A percentile compares a stretch with the other conserved stretches of the same genome.
These are phyloP conservation scores for Dalbergia cultrata DNA, from an alignment of 306 rosid genomes.

Conservation along the genomic window DNA sequence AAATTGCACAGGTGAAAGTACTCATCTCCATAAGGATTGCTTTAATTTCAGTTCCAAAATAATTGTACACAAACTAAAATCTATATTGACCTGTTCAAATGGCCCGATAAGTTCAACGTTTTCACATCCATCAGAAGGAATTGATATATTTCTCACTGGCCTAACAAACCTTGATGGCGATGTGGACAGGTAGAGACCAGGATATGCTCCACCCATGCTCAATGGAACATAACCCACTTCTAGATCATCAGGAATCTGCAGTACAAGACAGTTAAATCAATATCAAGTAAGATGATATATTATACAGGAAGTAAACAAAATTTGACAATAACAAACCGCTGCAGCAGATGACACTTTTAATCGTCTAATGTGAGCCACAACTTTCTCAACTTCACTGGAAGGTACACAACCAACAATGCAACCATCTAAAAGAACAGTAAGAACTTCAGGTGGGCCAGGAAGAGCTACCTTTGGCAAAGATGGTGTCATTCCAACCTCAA, in stretches of 20 bases:
- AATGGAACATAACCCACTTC: slow-evolving; percentile 96
- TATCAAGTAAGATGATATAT: slow-evolving; percentile 34
- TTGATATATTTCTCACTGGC: slow-evolving; percentile 83
- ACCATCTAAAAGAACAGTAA: slow-evolving; percentile 85
- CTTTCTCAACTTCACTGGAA: slow-evolving; percentile 78
- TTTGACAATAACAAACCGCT: slow-evolving; percentile 60
- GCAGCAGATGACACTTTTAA: slow-evolving; percentile 73
- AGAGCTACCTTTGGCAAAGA: slow-evolving; percentile 71
- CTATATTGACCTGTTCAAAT: slow-evolving; percentile 83
- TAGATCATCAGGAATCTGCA: slow-evolving; percentile 88
- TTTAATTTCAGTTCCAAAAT: slow-evolving; percentile 5
- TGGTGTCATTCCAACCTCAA: slow-evolving; percentile 73
- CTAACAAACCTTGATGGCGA: slow-evolving; percentile 88
- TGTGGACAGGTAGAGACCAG: slow-evolving; percentile 86
- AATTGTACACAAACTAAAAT: slow-evolving; percentile 1
- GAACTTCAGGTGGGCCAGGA: slow-evolving; percentile 81
- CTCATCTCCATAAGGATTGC: background rate
- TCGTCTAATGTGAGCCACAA: slow-evolving; percentile 76
- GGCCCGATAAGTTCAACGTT: slow-evolving; percentile 91
- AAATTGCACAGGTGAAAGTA: slow-evolving; percentile 7
- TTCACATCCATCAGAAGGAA: slow-evolving; percentile 62
- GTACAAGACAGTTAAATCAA: slow-evolving; percentile 37
- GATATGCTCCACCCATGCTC: slow-evolving; percentile 92
- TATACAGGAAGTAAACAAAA: slow-evolving; percentile 18
- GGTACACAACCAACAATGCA: slow-evolving; percentile 78